These are phyloP conservation scores for Alternaria sp. DNA, from an alignment of 2,329 filamentous ascomycete species.

Conservation along the genomic window DNA sequence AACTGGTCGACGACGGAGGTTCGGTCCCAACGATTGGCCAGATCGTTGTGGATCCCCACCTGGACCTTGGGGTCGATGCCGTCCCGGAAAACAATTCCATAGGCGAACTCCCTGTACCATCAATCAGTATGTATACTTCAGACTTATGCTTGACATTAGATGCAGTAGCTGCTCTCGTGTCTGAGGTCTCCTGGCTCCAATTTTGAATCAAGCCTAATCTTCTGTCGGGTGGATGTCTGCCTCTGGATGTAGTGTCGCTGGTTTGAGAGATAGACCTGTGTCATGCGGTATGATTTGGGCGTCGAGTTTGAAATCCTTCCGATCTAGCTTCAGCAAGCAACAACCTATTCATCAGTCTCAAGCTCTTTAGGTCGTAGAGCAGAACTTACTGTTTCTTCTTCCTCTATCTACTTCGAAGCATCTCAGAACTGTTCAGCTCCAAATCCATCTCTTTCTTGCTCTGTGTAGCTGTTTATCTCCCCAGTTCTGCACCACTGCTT, in stretches of 20 bases:
- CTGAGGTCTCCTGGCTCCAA: background rate
- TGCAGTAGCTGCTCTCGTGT: background rate
- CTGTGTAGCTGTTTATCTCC: background rate
- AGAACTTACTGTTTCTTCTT: background rate
- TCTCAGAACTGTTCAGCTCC: background rate
- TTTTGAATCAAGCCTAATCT: background rate
- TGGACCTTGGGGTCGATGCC: background rate
- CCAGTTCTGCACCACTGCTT: too few species aligned
- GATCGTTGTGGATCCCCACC: background rate
- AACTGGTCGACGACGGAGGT: slow-evolving; percentile 1
- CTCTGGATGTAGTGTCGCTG: background rate
- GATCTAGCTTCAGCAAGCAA: background rate
- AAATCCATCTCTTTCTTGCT: background rate
- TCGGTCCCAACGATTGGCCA: background rate
- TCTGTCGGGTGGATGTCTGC: background rate
- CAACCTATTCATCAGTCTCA: background rate
- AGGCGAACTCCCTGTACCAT: background rate
- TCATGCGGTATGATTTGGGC: background rate
- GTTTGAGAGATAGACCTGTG: background rate
- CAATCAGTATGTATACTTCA: background rate
- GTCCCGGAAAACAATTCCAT: background rate
- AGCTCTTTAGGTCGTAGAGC: background rate
- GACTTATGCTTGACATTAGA: background rate
- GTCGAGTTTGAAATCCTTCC: background rate
- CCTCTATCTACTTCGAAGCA: background rate